A percentile compares a stretch with the other conserved stretches of the same genome.
phyloP scores from a whole-genome alignment of 495 filamentous ascomycete species.

The Monascus purpureus region DNA sequence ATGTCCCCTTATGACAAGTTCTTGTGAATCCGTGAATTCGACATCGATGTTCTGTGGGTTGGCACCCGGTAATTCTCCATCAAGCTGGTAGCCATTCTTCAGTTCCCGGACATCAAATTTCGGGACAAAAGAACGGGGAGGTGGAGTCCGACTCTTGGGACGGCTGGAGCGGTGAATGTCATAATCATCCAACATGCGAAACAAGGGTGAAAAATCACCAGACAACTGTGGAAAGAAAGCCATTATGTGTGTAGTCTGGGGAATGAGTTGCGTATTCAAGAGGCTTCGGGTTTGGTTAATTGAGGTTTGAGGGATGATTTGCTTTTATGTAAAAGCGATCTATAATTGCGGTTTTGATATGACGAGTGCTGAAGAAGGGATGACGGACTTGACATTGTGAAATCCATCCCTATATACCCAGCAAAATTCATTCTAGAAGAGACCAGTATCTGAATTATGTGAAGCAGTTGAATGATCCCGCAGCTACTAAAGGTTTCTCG shows the following conservation, averaged over 20 bases:
- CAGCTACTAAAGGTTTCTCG: no score
- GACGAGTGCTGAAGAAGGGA: not conserved
- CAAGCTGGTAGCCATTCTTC: conserved; percentile 55
- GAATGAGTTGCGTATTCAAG: no score
- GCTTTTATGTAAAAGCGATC: not conserved
- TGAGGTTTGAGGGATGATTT: no score
- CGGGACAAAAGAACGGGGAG: conserved; percentile 42
- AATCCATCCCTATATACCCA: not conserved
- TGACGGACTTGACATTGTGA: not conserved
- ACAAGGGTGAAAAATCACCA: conserved; percentile 48
- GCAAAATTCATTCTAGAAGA: not conserved
- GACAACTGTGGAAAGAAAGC: conserved; percentile 46
- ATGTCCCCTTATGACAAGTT: conserved; percentile 57
- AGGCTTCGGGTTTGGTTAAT: no score
- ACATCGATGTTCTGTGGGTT: conserved; percentile 64
- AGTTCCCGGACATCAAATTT: conserved; percentile 72
- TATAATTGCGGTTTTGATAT: not conserved
- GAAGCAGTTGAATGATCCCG: no score
- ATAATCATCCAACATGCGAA: conserved; percentile 67
- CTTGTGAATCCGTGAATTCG: conserved; percentile 72
- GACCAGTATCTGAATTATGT: no score
- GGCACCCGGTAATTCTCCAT: conserved; percentile 79
- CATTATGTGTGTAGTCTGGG: conserved; percentile 35
- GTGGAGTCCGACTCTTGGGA: conserved; percentile 9
- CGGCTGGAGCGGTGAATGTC: conserved; percentile 34